Evolutionary conservation across 192 early-diverging fungal species (phyloP), one percentile per base, ranked within the genome.

Genomic region (Fimicolochytrium jonesii): DNA sequence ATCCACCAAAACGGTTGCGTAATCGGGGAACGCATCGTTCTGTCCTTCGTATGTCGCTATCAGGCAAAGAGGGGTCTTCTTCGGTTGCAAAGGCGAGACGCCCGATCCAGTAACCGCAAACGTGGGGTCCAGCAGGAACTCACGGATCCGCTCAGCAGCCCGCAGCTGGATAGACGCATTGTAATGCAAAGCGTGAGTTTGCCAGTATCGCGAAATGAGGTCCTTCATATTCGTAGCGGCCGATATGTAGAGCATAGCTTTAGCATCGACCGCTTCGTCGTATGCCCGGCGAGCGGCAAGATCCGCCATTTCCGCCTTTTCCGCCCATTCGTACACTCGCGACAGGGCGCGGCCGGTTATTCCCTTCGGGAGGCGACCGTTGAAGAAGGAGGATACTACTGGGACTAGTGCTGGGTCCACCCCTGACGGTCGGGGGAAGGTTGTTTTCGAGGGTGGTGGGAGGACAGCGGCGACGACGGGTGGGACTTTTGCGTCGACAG

Each of bases 11-110:
- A 66, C 64, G 23, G 48, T 54, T 15, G 54, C 56, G 44, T 71
- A 66, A 5, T 67, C 46, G 9, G 69, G 69, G 47, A 71, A 62
- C 1, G 13, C 57, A 6, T 60, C 69, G 36, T 29, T 26, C 6
- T 50, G 17, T 17, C 69, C 69, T 49, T 71, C 53, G 44, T 61
- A 66, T 15, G 47, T 52, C 2, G 69, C 22, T 1, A 67, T 33
- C 13, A 71, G 26, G 42, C 69, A 71, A 29, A 71, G 36, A 15
- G 62, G 63, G 9, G 64, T 71, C 39, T 66, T 64, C 15, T 18
- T 6, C 10, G 55, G 42, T 17, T 30, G 13, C 7, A 42, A 11
- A n/a, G 41, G 62, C 7, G 33, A 22, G 22, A 44, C 15, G 36
- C 39, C 48, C 1, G 35, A 20, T 29, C 47, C 35, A 2, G 23